Base-by-base conservation (phyloP, 176 grass and related monocot genomes). In the Dactylis glomerata region DNA sequence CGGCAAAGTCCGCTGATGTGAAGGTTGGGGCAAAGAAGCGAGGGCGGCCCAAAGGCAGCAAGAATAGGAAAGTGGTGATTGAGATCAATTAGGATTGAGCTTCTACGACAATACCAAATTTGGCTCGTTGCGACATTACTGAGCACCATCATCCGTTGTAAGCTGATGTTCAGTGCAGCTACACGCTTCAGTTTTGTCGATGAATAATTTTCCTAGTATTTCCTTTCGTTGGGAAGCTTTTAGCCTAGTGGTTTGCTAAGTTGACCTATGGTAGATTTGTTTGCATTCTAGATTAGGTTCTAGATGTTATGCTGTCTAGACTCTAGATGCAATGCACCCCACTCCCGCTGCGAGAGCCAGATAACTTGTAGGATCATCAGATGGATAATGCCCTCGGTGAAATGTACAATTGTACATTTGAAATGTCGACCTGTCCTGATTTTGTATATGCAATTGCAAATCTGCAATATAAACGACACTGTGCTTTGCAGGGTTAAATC, bases 11-110 rank as follows among this genome's bases (percentile, higher is more conserved):
- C 5, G 45, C 16, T 7, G 34, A 31, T 58, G n/a, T 41, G 70
- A 70, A 59, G 50, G n/a, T 73, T 42, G 81, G 36, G 34, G 67
- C 23, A 22, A 82, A 37, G 51, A 59, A 82, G 67, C 67, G 67
- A 69, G 81, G 81, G 36, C 36, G 67, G 17, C 81, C 67, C 51
- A 82, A 73, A 82, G 51, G 66, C 16, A 82, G 36, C 51, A 82
- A 82, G 81, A 82, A 73, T 54, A 82, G 73, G 67, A 71, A 58
- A 45, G 81, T 58, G 50, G 81, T 82, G 66, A 82, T 82, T 56
- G 51, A 82, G 34, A 73, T 73, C 81, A 73, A 82, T 41, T 71
- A 82, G 51, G 59, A 31, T 31, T 63, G 31, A 19, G 30, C 49
- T 36, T 55, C 40, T n/a, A 22, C 12, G 4, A 46, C 16, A 26